Evolutionary conservation across 192 early-diverging fungal species (phyloP).

Genomic region (Podila verticillata): DNA sequence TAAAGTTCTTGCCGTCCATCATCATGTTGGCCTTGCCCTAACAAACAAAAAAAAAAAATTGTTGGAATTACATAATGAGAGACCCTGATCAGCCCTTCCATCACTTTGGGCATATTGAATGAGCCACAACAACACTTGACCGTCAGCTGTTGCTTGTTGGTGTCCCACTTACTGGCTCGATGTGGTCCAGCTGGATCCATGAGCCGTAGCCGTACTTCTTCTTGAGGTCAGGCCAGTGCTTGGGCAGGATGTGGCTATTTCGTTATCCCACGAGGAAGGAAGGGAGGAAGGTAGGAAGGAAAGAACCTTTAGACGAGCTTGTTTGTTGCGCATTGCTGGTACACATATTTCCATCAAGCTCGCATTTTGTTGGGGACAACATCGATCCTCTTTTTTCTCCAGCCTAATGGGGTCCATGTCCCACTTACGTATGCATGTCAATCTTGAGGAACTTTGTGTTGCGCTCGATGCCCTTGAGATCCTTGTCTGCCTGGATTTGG

Average conservation of each 20-base stretch:
- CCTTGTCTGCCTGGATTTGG: constrained; percentile 46
- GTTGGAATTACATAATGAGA: neutral
- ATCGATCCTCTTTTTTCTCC: neutral
- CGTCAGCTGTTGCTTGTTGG: too few species aligned
- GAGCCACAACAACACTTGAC: too few species aligned
- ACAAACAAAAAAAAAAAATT: neutral
- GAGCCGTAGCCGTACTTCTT: constrained; percentile 68
- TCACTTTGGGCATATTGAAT: too few species aligned
- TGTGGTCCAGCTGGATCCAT: constrained; percentile 59
- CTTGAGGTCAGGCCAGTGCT: constrained; percentile 67
- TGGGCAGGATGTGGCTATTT: constrained; percentile 69
- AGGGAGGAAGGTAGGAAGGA: neutral
- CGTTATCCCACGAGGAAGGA: neutral
- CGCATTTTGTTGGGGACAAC: too few species aligned
- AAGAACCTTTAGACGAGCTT: neutral
- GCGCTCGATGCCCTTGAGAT: constrained; percentile 31
- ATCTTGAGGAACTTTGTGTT: constrained; percentile 58
- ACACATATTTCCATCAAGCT: too few species aligned
- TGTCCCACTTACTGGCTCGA: constrained; percentile 33
- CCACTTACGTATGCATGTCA: constrained; percentile 58
- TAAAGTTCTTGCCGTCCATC: constrained; percentile 74
- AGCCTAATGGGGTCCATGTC: neutral
- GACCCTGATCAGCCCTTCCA: too few species aligned
- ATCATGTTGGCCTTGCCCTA: constrained; percentile 72
- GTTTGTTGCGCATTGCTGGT: too few species aligned